Conservation (phyloP, 306 rosid species). For the Castanea mollissima region DNA sequence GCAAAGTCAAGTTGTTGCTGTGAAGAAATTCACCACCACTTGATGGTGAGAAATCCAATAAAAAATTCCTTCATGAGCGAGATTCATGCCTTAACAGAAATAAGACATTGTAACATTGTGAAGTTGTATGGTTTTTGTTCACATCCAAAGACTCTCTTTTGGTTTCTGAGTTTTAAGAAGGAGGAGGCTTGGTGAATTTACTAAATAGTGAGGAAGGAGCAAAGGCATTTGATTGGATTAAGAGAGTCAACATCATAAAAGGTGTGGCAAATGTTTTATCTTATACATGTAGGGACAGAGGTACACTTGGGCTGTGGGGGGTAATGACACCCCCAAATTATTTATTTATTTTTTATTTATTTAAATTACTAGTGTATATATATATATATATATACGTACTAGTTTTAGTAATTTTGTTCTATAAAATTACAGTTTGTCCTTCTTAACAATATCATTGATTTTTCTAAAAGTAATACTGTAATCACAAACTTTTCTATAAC, state of each 20-base stretch:
- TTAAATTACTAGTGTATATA: no score
- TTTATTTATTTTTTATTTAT: no score
- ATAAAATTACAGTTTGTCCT: no score
- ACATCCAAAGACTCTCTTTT: slow-evolving; percentile 3
- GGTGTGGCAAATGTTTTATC: not conserved
- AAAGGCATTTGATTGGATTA: slow-evolving; percentile 1
- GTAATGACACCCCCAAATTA: no score
- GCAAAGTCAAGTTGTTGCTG: not conserved
- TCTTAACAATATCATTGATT: no score
- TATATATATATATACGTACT: no score
- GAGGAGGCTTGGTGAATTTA: slow-evolving; percentile 4
- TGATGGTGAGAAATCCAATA: not conserved
- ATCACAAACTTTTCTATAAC: no score
- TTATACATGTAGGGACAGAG: not conserved
- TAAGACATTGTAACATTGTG: slow-evolving; percentile 25
- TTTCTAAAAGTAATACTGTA: no score
- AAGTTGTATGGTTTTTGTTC: slow-evolving; percentile 21
- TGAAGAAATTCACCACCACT: slow-evolving; percentile 6
- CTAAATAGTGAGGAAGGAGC: not conserved
- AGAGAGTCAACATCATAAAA: slow-evolving; percentile 5
- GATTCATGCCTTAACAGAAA: slow-evolving; percentile 9
- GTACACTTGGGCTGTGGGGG: no score
- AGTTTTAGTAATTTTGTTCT: no score
- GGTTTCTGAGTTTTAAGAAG: slow-evolving; percentile 17
- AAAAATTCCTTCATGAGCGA: slow-evolving; percentile 20